Conservation (phyloP, 768 basidiomycete genomes). For the Tricholoma terreum region DNA sequence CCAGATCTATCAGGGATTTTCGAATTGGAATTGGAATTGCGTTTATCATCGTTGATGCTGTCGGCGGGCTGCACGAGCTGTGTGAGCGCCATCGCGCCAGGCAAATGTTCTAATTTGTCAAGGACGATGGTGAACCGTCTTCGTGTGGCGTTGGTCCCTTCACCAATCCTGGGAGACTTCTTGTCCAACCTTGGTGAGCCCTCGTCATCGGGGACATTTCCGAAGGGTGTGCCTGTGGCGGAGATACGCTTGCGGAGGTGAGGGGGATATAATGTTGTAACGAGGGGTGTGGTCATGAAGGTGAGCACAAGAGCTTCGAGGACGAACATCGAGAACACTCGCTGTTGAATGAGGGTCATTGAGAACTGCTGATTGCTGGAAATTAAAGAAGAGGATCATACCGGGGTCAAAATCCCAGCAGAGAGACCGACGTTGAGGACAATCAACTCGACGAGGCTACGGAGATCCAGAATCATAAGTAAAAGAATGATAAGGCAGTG, state of each 20-base stretch:
- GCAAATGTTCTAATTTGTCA: conserved; percentile 86
- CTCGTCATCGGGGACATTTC: conserved; percentile 41
- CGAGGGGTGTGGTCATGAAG: conserved; percentile 81
- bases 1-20: conserved; percentile 6
- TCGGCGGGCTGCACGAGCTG: conserved; percentile 64
- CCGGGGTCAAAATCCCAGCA: conserved; percentile 70
- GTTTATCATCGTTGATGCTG: background rate
- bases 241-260: conserved; percentile 49
- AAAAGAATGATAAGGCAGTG: background rate
- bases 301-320: conserved; percentile 80
- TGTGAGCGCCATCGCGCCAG: conserved; percentile 85
- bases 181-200: background rate
- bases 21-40: too few relatives aligned
- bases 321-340: conserved; percentile 95
- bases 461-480: background rate
- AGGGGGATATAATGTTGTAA: conserved; percentile 64
- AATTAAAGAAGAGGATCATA: conserved; percentile 16
- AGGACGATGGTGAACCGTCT: conserved; percentile 77
- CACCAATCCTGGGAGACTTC: conserved; percentile 7
- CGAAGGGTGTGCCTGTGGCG: conserved; percentile 45
- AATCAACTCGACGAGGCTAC: conserved; percentile 85
- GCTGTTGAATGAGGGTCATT: conserved; percentile 24
- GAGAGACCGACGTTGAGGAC: conserved; percentile 91
- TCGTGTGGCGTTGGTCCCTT: conserved; percentile 2
- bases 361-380: background rate